Percentiles rank a stretch among this genome's conserved stretches.
phyloP scores from a whole-genome alignment of 306 rosid genomes.

The Rosa lucieae region DNA sequence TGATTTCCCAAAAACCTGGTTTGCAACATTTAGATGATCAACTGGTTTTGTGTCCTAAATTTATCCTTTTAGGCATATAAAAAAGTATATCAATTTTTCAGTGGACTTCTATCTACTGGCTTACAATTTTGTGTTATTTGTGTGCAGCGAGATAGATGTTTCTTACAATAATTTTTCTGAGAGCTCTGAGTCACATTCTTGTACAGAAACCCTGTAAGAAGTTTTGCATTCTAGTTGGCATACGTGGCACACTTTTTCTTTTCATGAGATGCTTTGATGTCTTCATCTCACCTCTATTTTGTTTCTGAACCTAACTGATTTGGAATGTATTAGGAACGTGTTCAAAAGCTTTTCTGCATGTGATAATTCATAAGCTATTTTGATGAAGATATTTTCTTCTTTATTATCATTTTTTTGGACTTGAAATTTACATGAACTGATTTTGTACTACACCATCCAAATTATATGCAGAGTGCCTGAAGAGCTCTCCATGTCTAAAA shows the following conservation, averaged over 20 bases:
- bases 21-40: too few relatives aligned
- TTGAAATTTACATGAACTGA: not conserved
- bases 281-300: not conserved
- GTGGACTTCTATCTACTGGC: too few relatives aligned
- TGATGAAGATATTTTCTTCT: not conserved
- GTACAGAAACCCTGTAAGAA: conserved; percentile 19
- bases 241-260: not conserved
- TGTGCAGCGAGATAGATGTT: too few relatives aligned
- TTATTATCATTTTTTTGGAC: not conserved
- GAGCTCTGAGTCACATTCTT: not conserved
- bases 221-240: not conserved
- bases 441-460: not conserved
- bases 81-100: too few relatives aligned
- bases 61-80: too few relatives aligned
- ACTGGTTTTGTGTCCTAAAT: too few relatives aligned
- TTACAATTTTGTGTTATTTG: too few relatives aligned
- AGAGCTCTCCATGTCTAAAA: conserved; percentile 11
- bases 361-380: conserved; percentile 24
- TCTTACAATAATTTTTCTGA: not conserved
- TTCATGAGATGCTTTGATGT: not conserved
- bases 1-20: too few relatives aligned
- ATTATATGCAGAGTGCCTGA: not conserved
- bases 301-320: not conserved
- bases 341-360: conserved; percentile 5
- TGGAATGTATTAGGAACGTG: conserved; percentile 21